Base-by-base conservation (phyloP, 176 grass and related monocot genomes). In the Carex myosuroides region DNA sequence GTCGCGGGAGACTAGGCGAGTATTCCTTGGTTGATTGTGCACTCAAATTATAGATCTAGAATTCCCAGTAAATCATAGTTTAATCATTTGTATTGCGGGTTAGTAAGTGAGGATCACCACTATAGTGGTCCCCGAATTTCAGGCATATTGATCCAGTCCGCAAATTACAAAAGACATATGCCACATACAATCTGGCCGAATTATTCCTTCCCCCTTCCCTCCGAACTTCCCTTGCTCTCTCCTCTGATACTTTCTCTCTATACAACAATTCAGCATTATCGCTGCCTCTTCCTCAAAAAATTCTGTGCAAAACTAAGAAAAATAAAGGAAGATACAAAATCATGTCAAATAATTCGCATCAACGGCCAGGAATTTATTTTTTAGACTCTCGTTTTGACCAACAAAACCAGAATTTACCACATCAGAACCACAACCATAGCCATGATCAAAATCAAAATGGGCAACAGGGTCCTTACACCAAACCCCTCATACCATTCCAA, bases 121-220 rank as follows among this genome's bases (percentile, higher is more conserved):
- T 17, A 1, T 1, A 5, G 5, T 32, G 29, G 12, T 7, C 32
- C 2, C 26, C 5, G 2, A 39, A 37, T 16, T 68, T 37, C 64
- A 18, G 26, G 7, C 37, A 71, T 11, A 29, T 14, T 26, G 9
- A 75, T 53, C 70, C n/a, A 53, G 5, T 7, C 44, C 12, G 10
- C 13, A 77, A 56, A 30, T 56, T 33, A 30, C 73, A 21, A 29
- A 55, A 17, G 14, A 29, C 12, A 29, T 29, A 3, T 76, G 48
- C 13, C 3, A 77, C 73, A 77, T 16, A 30, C 1, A 30, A 77
- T 77, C 22, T 5, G 2, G 6, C 17, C 50, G 13, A 77, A 30
- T 44, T 67, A 83, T 83, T 83, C 80, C 61, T 83, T 83, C 11
- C 80, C 62, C 39, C 60, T 67, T 83, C 80, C 80, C 80, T 83